Base-by-base conservation (phyloP, 768 basidiomycete species). In the Lactarius trivialis region DNA sequence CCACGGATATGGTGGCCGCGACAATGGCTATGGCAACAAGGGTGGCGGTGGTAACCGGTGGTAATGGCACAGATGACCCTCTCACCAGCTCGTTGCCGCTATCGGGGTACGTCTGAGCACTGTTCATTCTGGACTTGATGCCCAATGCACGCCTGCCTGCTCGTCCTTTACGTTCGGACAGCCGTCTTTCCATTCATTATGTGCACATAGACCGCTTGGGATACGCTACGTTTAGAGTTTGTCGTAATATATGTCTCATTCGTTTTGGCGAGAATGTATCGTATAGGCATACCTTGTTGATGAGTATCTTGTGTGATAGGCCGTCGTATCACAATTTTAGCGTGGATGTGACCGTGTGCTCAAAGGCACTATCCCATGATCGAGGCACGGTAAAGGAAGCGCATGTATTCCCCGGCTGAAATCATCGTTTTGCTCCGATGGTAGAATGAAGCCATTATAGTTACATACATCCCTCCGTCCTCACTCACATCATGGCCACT, bases 1-100 rank as follows among this genome's bases (percentile, higher is more conserved):
- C 43, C 72, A 76, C 54, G 74, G 75, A 33, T 73, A 77, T 30
- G 72, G 75, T 56, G 76, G 77, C 6, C 75, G 78, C 37, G 80
- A 76, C 61, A 72, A 65, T 62, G 73, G 80, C 65, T 77, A 79
- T 69, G 71, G 78, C 51, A 37, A 52, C 63, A 59, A 15, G 32
- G 65, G 59, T 26, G 51, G 65, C 30, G 65, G 67, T 30, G 61
- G 60, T 65, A 73, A 73, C 61, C 73, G 73, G 60, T 74, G 73
- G 74, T 74, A 68, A 71, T 37, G 41, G 26, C 19, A 55, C n/a
- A 36, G 32, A 21, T 24, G 53, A 24, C 37, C 32, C 28, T 39
- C 28, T 51, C 34, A 37, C 36, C 50, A 34, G 8, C 21, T 37
- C 17, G 54, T 61, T 51, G n/a, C 19, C 43, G n/a, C 21, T 37